Conservation (phyloP, 2,329 filamentous ascomycete genomes). For the Trichoderma koningii region DNA sequence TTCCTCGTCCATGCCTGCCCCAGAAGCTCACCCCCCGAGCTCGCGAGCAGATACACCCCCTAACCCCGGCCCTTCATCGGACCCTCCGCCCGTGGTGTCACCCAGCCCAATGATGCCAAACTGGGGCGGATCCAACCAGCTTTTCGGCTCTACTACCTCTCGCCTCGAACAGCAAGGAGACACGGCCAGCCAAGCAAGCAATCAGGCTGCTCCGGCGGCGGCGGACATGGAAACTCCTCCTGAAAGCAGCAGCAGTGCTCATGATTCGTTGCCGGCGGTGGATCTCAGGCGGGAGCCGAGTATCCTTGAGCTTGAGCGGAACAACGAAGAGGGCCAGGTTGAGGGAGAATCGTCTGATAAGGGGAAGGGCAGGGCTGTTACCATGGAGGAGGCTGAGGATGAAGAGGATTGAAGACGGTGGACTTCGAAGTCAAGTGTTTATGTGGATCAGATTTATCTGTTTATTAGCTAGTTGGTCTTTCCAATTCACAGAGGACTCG, state of each 20-base stretch:
- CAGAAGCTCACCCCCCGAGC: neutral
- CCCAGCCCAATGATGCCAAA: constrained; percentile 53
- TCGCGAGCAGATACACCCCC: neutral
- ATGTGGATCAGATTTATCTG: neutral
- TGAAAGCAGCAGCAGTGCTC: neutral
- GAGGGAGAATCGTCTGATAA: constrained; percentile 36
- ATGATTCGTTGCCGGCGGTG: constrained; percentile 17
- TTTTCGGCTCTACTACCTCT: constrained; percentile 45
- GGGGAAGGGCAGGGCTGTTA: constrained; percentile 50
- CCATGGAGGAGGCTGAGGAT: constrained; percentile 50
- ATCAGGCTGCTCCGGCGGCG: constrained; percentile 26
- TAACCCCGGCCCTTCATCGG: constrained; percentile 27
- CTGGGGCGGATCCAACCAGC: constrained; percentile 54
- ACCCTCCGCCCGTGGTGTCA: constrained; percentile 45
- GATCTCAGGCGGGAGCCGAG: constrained; percentile 25
- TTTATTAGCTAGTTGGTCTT: no score
- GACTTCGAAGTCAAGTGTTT: neutral
- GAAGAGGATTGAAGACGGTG: constrained; percentile 37
- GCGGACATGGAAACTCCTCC: neutral
- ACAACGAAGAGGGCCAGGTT: constrained; percentile 24
- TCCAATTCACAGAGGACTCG: neutral
- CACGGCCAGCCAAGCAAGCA: constrained; percentile 19
- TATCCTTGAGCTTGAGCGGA: constrained; percentile 27
- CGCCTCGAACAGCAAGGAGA: constrained; percentile 34
- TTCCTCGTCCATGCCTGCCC: neutral